Percentiles rank a stretch among this genome's conserved stretches.
Conservation (phyloP, 768 basidiomycete genomes). For the Cystobasidiopsis lactophilus region DNA sequence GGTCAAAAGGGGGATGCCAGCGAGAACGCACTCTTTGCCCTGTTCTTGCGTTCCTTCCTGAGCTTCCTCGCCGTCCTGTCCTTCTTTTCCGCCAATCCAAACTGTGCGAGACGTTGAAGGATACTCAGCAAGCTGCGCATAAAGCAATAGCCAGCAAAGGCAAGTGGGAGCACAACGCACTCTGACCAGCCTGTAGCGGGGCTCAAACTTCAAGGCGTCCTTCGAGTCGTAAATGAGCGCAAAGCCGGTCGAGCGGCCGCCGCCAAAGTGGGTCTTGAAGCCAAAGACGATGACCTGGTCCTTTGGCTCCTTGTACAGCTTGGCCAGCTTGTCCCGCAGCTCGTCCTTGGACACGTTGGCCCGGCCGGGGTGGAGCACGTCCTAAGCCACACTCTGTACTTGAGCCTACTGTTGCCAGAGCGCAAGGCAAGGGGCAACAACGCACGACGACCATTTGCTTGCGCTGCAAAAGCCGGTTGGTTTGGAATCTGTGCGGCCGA, state of each 20-base stretch:
- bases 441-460: constrained; percentile 76
- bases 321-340: constrained; percentile 74
- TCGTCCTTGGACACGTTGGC: constrained; percentile 83
- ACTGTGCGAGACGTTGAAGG: constrained; percentile 15
- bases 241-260: constrained; percentile 90
- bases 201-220: constrained; percentile 84
- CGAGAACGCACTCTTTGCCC: constrained; percentile 61
- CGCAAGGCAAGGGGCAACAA: constrained; percentile 11
- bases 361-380: constrained; percentile 84
- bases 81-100: constrained; percentile 40
- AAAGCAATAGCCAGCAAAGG: too few species aligned
- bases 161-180: constrained; percentile 33
- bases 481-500: constrained; percentile 27
- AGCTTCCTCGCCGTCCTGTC: constrained; percentile 87
- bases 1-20: too few species aligned
- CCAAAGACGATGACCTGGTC: constrained; percentile 80
- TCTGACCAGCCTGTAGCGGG: constrained; percentile 77
- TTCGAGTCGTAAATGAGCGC: constrained; percentile 94
- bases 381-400: constrained; percentile 22
- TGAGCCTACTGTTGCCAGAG: not conserved
- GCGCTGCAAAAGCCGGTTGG: constrained; percentile 87
- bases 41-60: constrained; percentile 98
- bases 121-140: not conserved
- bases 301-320: constrained; percentile 81
- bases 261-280: constrained; percentile 89